These are phyloP conservation scores for Aspergillus bridgeri DNA, from an alignment of 495 filamentous ascomycete genomes.

Conservation along the genomic window DNA sequence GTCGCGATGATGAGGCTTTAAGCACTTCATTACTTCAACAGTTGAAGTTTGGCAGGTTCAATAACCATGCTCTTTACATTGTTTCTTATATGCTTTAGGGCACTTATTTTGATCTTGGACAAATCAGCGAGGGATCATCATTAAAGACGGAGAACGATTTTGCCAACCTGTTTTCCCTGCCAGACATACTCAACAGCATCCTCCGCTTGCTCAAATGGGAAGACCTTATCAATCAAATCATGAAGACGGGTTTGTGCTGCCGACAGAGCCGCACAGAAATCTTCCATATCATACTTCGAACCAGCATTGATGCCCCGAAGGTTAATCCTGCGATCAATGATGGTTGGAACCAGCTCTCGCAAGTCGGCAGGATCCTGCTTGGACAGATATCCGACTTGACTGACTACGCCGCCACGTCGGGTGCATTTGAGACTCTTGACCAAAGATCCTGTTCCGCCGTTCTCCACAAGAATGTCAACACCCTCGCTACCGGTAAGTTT, in stretches of 20 bases:
- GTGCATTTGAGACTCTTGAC: conserved; percentile 35
- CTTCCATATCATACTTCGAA: conserved; percentile 34
- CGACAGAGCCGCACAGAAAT: conserved; percentile 26
- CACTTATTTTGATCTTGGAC: no score
- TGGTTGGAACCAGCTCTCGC: conserved; percentile 23
- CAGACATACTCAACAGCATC: conserved; percentile 36
- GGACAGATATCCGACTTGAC: conserved; percentile 40
- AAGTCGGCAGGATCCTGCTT: conserved; percentile 24
- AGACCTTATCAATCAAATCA: conserved; percentile 32
- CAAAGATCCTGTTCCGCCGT: conserved; percentile 30
- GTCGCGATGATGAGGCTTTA: no score
- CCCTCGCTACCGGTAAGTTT: conserved; percentile 31
- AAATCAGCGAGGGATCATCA: no score
- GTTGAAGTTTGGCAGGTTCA: no score
- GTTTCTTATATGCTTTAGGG: no score
- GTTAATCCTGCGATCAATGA: conserved; percentile 33
- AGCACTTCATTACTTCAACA: no score
- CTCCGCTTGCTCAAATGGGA: conserved; percentile 31
- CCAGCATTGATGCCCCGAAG: conserved; percentile 40
- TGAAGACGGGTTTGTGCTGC: conserved; percentile 23
- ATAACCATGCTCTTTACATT: no score
- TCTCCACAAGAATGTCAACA: conserved; percentile 41
- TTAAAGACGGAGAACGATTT: conserved; percentile 7
- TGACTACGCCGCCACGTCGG: conserved; percentile 34
- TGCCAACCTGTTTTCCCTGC: conserved; percentile 36